Conservation (phyloP, 2,329 filamentous ascomycete genomes). For the Colletotrichum sp. region DNA sequence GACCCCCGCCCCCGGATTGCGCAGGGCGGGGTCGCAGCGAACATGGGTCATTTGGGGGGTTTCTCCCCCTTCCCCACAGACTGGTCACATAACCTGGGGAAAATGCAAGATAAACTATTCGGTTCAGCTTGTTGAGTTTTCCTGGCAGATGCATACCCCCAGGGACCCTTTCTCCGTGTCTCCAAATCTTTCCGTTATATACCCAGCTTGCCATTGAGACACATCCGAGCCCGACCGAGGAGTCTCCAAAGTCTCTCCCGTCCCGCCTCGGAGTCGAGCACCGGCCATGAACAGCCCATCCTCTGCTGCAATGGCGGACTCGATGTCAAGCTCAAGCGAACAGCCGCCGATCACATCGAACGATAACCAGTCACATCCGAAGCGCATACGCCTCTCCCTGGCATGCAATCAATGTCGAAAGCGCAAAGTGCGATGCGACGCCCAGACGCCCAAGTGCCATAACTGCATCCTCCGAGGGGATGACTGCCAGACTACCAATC, state of each 20-base stretch:
- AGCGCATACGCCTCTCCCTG: conserved; percentile 25
- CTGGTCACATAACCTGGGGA: background rate
- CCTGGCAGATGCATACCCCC: background rate
- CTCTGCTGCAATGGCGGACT: background rate
- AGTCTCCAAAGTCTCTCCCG: background rate
- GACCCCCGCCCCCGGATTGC: conserved; percentile 4
- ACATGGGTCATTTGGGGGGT: background rate
- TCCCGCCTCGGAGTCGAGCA: background rate
- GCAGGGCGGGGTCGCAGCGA: background rate
- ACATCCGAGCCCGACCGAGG: conserved; percentile 2
- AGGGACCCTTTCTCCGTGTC: background rate
- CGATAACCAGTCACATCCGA: background rate
- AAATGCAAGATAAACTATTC: background rate
- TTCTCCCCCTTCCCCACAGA: background rate
- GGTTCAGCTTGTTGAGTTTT: background rate
- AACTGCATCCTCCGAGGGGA: conserved; percentile 35
- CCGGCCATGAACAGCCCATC: background rate
- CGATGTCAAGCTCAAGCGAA: background rate
- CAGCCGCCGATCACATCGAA: background rate
- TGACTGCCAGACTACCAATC: conserved; percentile 28
- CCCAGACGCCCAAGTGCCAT: conserved; percentile 28
- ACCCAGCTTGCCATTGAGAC: background rate
- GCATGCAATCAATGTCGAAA: conserved; percentile 30
- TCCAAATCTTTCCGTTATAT: background rate
- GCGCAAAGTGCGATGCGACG: conserved; percentile 32